Conservation (phyloP, 2,329 filamentous ascomycete genomes). For the Kalaharituber pfeilii region DNA sequence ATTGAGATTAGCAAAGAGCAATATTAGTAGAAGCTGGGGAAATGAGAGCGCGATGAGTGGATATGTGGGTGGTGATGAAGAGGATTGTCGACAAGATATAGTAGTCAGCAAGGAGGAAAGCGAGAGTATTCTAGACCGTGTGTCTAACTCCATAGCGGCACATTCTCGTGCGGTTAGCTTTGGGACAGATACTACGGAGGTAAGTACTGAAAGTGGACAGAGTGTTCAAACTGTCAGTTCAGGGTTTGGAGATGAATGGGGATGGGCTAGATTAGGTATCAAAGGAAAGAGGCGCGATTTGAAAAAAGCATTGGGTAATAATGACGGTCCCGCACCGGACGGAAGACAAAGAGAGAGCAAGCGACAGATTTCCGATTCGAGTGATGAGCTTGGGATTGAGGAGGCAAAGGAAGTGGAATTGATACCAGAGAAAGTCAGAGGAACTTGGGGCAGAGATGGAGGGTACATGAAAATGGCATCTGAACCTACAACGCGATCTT, state of each 20-base stretch:
- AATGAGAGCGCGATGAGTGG: not conserved
- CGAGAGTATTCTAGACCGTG: too few species aligned
- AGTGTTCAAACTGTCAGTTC: conserved; percentile 1
- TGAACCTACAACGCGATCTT: not conserved
- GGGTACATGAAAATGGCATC: not conserved
- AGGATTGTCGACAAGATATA: not conserved
- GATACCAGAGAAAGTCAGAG: not conserved
- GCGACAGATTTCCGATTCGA: too few species aligned
- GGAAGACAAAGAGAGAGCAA: not conserved
- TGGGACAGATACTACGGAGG: not conserved
- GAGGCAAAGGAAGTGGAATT: not conserved
- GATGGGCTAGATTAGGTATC: not conserved
- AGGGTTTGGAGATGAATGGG: not conserved
- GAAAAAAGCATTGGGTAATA: not conserved
- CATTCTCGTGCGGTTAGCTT: not conserved
- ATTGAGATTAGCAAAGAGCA: too few species aligned
- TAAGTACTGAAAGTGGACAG: not conserved
- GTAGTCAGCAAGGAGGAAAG: too few species aligned
- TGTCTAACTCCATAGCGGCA: too few species aligned
- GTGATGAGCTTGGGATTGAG: too few species aligned
- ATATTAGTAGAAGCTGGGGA: too few species aligned
- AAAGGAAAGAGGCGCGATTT: not conserved
- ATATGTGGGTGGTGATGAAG: not conserved
- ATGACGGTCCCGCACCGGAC: too few species aligned
- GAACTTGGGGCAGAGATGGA: not conserved